Evolutionary conservation across 805 yeast species (phyloP).

Genomic region (Isabelozyma rhagii): DNA sequence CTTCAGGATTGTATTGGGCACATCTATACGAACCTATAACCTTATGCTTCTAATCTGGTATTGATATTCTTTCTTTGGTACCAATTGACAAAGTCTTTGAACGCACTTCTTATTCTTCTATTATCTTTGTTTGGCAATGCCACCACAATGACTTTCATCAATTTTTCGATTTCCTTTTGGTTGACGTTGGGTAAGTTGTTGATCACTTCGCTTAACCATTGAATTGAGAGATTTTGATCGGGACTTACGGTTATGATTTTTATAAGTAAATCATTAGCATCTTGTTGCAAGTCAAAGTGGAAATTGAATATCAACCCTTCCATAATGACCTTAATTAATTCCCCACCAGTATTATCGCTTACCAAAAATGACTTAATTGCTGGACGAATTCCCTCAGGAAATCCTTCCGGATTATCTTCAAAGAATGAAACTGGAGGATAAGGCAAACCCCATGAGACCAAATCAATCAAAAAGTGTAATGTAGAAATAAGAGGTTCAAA

Average conservation of each 20-base stretch:
- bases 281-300: conserved; percentile 65
- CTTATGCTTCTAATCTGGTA: not conserved
- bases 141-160: conserved; percentile 52
- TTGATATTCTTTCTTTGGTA: conserved; percentile 65
- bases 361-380: conserved; percentile 45
- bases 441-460: conserved; percentile 79
- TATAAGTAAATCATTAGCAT: conserved; percentile 70
- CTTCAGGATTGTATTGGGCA: not conserved
- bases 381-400: conserved; percentile 37
- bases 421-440: conserved; percentile 75
- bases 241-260: conserved; percentile 56
- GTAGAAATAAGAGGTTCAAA: conserved; percentile 67
- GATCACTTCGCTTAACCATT: conserved; percentile 64
- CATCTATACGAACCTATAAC: not conserved
- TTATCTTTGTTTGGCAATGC: conserved; percentile 68
- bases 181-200: conserved; percentile 62
- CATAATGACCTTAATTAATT: conserved; percentile 51
- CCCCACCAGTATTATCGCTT: conserved; percentile 50
- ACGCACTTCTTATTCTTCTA: conserved; percentile 66
- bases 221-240: conserved; percentile 37
- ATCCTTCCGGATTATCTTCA: conserved; percentile 50
- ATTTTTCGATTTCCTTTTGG: conserved; percentile 62
- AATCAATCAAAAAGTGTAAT: conserved; percentile 76
- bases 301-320: conserved; percentile 69
- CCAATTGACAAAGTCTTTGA: conserved; percentile 81